A percentile compares a stretch with the other conserved stretches of the same genome.
Conservation (phyloP, 352 stramenopile species). For the Phytophthora sp. region DNA sequence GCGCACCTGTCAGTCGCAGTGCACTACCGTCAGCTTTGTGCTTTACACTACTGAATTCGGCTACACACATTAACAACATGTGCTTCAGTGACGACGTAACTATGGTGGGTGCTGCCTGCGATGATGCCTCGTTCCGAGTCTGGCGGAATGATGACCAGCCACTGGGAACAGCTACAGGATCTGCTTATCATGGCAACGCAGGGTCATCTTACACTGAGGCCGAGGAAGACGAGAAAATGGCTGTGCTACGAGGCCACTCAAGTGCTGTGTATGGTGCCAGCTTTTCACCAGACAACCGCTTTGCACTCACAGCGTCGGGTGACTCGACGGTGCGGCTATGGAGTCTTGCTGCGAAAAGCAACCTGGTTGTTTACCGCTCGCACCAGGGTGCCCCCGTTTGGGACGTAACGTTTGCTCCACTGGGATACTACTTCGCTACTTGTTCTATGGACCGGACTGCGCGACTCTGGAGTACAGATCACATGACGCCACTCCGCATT, state of each 20-base stretch:
- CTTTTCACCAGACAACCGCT: constrained; percentile 89
- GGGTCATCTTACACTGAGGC: constrained; percentile 41
- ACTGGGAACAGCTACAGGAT: constrained; percentile 68
- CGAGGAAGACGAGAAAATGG: constrained; percentile 74
- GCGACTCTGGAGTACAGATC: constrained; percentile 94
- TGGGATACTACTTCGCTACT: constrained; percentile 96
- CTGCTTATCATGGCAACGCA: constrained; percentile 55
- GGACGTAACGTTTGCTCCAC: constrained; percentile 91
- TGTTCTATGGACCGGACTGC: constrained; percentile 94
- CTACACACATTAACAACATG: constrained; percentile 82
- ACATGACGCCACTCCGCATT: constrained; percentile 89
- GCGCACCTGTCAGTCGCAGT: constrained; percentile 56
- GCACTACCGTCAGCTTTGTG: constrained; percentile 71
- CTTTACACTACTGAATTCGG: constrained; percentile 84
- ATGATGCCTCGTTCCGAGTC: constrained; percentile 79
- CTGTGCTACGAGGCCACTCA: constrained; percentile 75
- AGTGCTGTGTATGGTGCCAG: constrained; percentile 84
- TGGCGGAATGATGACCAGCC: constrained; percentile 85
- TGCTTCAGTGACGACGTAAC: constrained; percentile 82
- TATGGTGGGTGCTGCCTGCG: constrained; percentile 74
- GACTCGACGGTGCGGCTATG: constrained; percentile 87
- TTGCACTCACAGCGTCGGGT: constrained; percentile 80
- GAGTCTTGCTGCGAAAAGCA: constrained; percentile 84
- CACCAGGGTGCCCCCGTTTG: constrained; percentile 87
- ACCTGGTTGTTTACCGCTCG: constrained; percentile 77